Percentiles rank a stretch among this genome's conserved stretches.
These are phyloP conservation scores for Emergomyces pasteurianus DNA, from an alignment of 2,329 filamentous ascomycete genomes.

Conservation along the genomic window DNA sequence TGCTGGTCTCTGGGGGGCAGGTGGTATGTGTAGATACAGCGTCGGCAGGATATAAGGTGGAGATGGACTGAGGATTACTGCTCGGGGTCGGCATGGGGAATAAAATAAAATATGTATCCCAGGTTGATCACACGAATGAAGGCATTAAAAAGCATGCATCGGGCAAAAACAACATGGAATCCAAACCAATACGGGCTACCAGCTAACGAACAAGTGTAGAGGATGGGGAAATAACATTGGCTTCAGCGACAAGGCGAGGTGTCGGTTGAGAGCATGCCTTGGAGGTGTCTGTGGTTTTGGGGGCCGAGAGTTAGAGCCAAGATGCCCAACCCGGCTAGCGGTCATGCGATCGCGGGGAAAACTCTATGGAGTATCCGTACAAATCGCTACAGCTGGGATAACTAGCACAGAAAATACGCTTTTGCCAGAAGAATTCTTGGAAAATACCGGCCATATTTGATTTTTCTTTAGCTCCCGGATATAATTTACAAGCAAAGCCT, in stretches of 20 bases:
- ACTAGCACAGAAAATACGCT: background rate
- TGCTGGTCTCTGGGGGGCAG: constrained; percentile 38
- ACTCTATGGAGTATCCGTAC: background rate
- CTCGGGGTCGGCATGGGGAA: constrained; percentile 40
- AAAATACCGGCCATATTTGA: background rate
- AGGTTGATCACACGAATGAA: background rate
- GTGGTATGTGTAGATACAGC: constrained; percentile 34
- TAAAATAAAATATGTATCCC: constrained; percentile 10
- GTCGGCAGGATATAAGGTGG: constrained; percentile 32
- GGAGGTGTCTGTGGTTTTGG: background rate
- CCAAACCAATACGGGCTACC: constrained; percentile 3
- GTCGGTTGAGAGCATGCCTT: background rate
- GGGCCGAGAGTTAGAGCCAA: background rate
- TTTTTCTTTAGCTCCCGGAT: background rate
- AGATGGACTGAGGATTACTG: constrained; percentile 31
- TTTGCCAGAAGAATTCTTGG: no score
- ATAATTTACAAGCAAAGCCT: constrained; percentile 1
- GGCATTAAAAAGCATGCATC: constrained; percentile 24
- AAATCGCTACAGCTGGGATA: no score
- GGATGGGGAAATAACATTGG: background rate
- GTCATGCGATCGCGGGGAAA: constrained; percentile 28
- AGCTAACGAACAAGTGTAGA: background rate
- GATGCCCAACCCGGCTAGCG: constrained; percentile 6
- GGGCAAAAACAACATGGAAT: constrained; percentile 18
- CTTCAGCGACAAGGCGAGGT: background rate